These are phyloP conservation scores for Aethionema arabicum DNA, from an alignment of 345 rosid genomes.

Conservation along the genomic window DNA sequence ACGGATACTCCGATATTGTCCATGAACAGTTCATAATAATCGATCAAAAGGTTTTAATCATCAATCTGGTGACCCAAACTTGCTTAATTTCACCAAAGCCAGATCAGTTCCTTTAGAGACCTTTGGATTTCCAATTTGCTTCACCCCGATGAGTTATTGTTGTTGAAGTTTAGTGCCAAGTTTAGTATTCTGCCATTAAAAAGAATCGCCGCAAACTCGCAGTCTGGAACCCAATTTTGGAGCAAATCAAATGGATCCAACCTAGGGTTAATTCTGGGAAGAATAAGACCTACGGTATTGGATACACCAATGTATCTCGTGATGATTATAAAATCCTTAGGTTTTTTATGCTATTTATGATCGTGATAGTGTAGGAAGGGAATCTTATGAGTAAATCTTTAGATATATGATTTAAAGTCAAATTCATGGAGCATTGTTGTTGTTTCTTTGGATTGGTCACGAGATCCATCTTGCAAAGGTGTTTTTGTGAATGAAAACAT, in stretches of 20 bases:
- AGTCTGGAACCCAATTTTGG: constrained; percentile 1
- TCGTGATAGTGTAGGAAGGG: not conserved
- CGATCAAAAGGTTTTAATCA: not conserved
- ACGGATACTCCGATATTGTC: not conserved
- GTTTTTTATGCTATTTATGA: constrained; percentile 27
- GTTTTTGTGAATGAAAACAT: constrained; percentile 21
- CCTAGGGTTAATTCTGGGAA: too few relatives aligned
- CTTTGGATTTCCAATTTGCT: too few relatives aligned
- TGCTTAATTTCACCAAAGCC: not conserved
- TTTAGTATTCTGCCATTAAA: too few relatives aligned
- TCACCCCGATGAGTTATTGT: too few relatives aligned
- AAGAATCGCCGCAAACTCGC: constrained; percentile 30
- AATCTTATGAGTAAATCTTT: constrained; percentile 16
- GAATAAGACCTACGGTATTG: constrained; percentile 31
- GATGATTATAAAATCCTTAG: constrained; percentile 27
- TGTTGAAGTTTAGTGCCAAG: too few relatives aligned
- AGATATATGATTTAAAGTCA: constrained; percentile 20
- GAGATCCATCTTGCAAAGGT: constrained; percentile 34
- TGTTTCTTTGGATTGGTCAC: constrained; percentile 24
- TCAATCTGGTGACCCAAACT: not conserved
- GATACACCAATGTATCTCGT: constrained; percentile 25
- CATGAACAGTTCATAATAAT: not conserved
- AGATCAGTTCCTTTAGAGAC: not conserved
- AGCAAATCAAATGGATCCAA: too few relatives aligned
- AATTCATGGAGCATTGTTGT: constrained; percentile 23